Conservation (phyloP, 2,329 filamentous ascomycete genomes). For the Verticillium zaregamsianum region DNA sequence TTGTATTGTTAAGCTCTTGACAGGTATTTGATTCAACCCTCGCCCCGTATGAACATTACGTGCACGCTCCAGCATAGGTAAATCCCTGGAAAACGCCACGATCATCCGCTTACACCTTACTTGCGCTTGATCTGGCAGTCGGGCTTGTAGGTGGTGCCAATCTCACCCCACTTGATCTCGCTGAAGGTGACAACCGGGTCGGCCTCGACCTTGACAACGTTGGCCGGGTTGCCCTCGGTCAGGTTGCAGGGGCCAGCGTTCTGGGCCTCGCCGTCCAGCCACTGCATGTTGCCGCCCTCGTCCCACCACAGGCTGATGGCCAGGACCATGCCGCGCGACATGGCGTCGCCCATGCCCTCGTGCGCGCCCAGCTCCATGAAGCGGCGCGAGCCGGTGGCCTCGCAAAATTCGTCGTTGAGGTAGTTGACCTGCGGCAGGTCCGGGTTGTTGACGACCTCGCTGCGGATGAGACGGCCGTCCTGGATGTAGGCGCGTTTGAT, state of each 20-base stretch:
- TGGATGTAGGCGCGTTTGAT: conserved; percentile 47
- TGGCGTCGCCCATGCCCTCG: conserved; percentile 39
- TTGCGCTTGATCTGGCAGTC: conserved; percentile 6
- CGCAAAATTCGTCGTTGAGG: conserved; percentile 31
- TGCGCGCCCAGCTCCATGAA: conserved; percentile 35
- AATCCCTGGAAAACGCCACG: no score
- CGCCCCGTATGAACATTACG: no score
- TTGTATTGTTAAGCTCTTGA: no score
- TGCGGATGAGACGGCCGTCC: conserved; percentile 42
- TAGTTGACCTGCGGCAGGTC: conserved; percentile 27
- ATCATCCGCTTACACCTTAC: background rate
- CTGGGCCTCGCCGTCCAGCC: conserved; percentile 41
- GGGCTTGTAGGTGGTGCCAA: conserved; percentile 44
- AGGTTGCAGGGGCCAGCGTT: conserved; percentile 47
- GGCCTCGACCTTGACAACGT: conserved; percentile 41
- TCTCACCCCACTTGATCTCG: conserved; percentile 57
- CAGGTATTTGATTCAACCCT: no score
- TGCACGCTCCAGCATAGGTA: no score
- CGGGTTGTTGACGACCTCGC: conserved; percentile 26
- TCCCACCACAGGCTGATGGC: conserved; percentile 52
- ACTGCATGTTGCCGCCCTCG: conserved; percentile 45
- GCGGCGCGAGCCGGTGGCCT: conserved; percentile 20
- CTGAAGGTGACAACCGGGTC: conserved; percentile 48
- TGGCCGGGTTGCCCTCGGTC: conserved; percentile 46
- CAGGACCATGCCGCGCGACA: conserved; percentile 46